Evolutionary conservation across 169 alveolate genomes (phyloP).

Genomic region (Eimeria necatrix): DNA sequence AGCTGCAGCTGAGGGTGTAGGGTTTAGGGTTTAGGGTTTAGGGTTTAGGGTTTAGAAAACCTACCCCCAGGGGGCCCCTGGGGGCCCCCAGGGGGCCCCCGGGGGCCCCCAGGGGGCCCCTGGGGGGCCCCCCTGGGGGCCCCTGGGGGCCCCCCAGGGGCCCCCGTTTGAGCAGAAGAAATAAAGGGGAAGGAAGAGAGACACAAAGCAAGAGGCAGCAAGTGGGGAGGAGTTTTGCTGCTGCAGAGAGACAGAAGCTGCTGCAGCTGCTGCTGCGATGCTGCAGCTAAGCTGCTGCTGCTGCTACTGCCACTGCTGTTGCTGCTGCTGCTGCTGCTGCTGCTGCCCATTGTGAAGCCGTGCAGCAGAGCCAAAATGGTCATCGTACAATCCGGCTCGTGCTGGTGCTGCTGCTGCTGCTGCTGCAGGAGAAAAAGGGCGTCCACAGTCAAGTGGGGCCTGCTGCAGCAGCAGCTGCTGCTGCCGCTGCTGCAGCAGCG

Average conservation of each 20-base stretch:
- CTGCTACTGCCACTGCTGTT: slow-evolving; percentile 18
- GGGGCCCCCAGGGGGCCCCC: too few relatives aligned
- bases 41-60: slow-evolving; percentile 33
- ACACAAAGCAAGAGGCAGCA: slow-evolving; percentile 47
- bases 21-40: slow-evolving; percentile 33
- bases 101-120: too few relatives aligned
- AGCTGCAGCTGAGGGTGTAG: too few relatives aligned
- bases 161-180: too few relatives aligned
- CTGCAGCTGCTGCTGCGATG: slow-evolving; percentile 58
- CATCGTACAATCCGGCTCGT: not conserved
- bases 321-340: slow-evolving; percentile 62
- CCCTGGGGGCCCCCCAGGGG: too few relatives aligned
- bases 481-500: slow-evolving; percentile 30
- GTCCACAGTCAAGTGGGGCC: not conserved
- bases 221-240: not conserved
- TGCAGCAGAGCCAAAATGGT: slow-evolving; percentile 50
- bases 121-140: too few relatives aligned
- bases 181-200: slow-evolving; percentile 10
- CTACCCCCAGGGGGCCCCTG: too few relatives aligned
- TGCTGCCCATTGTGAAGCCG: slow-evolving; percentile 29
- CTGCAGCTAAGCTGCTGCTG: slow-evolving; percentile 34
- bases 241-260: slow-evolving; percentile 37
- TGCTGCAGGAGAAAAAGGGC: slow-evolving; percentile 16
- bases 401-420: slow-evolving; percentile 39
- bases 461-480: slow-evolving; percentile 22